Evolutionary conservation across 2,329 filamentous ascomycete genomes (phyloP).

Genomic region (Trichoderma semiorbis): DNA sequence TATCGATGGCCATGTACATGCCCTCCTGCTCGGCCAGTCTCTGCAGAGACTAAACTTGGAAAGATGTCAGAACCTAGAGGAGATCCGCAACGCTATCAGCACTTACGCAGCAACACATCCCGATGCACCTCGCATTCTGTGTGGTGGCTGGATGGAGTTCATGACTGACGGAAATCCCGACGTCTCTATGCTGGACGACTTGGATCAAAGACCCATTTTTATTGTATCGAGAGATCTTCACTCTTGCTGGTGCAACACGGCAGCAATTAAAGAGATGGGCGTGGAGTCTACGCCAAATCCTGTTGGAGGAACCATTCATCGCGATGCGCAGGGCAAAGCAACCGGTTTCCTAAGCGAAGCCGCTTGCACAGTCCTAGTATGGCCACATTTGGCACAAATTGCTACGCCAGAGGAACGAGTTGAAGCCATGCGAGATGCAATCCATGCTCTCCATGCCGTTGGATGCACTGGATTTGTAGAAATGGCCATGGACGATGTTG

Average conservation of each 20-base stretch:
- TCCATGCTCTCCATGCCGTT: conserved; percentile 1
- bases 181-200: not conserved
- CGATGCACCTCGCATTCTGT: conserved; percentile 10
- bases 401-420: not conserved
- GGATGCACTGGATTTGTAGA: conserved; percentile 10
- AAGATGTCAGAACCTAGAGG: not conserved
- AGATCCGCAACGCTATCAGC: not conserved
- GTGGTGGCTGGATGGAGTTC: conserved; percentile 11
- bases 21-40: conserved; percentile 4
- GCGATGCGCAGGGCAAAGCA: not conserved
- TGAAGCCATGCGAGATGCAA: not conserved
- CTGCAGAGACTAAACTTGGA: not conserved
- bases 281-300: not conserved
- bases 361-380: not conserved
- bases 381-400: conserved; percentile 11
- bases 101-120: not conserved
- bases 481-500: conserved; percentile 13
- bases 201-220: conserved; percentile 1
- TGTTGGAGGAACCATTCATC: conserved; percentile 11
- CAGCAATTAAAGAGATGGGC: conserved; percentile 5
- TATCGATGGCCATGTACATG: conserved; percentile 9
- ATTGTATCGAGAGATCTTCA: conserved; percentile 8
- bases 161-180: conserved; percentile 6
- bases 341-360: not conserved
- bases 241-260: conserved; percentile 4